Percentiles rank a stretch among this genome's conserved stretches.
Conservation (phyloP, 768 basidiomycete genomes). For the Cystobasidium tubakii region DNA sequence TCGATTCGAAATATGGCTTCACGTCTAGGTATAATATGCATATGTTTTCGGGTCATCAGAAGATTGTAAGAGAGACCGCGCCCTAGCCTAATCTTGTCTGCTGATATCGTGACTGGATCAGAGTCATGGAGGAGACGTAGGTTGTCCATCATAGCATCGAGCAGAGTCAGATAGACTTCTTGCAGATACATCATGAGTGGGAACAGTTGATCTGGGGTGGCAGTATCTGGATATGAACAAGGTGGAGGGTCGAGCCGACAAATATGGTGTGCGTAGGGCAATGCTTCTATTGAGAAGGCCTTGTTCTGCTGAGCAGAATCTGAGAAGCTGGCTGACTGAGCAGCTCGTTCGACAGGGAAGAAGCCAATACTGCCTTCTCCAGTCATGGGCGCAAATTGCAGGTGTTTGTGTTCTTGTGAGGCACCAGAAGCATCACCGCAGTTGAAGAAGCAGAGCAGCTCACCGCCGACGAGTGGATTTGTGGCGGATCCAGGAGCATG, state of each 20-base stretch:
- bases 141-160: constrained; percentile 31
- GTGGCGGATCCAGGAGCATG: neutral
- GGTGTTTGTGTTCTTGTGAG: constrained; percentile 30
- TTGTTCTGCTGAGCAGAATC: neutral
- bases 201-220: neutral
- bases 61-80: constrained; percentile 24
- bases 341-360: constrained; percentile 25
- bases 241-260: constrained; percentile 19
- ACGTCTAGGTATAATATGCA: constrained; percentile 32
- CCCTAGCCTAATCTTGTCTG: constrained; percentile 3
- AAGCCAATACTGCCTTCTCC: constrained; percentile 23
- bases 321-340: neutral
- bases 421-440: constrained; percentile 27
- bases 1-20: neutral
- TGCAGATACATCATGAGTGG: constrained; percentile 16
- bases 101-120: neutral
- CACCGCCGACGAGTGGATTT: constrained; percentile 12
- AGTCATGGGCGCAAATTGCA: constrained; percentile 31
- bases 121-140: constrained; percentile 8
- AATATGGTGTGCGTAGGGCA: constrained; percentile 31
- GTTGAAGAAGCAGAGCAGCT: constrained; percentile 32
- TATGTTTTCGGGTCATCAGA: constrained; percentile 22
- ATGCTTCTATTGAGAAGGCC: constrained; percentile 13
- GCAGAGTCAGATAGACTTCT: constrained; percentile 26
- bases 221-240: neutral